Evolutionary conservation across 176 grass and related monocot species (phyloP).

Genomic region (Oryza coarctata): DNA sequence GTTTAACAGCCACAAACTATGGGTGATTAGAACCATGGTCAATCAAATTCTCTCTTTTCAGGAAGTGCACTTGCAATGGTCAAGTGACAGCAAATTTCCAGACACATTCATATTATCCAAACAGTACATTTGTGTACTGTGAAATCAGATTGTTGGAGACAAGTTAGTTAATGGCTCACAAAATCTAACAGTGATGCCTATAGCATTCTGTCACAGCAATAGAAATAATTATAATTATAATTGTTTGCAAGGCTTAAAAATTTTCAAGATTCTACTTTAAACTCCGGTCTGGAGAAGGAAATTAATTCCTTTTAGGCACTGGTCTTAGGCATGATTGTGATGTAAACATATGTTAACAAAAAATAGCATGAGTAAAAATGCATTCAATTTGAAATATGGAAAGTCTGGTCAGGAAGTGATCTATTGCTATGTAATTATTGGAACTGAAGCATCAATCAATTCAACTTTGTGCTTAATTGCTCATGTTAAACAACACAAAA

Average conservation of each 20-base stretch:
- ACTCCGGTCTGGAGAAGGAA: background rate
- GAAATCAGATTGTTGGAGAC: background rate
- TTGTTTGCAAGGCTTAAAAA: background rate
- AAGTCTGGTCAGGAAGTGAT: background rate
- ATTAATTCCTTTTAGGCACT: background rate
- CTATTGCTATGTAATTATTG: background rate
- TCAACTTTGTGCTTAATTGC: background rate
- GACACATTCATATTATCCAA: background rate
- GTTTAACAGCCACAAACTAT: constrained; percentile 9
- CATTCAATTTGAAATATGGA: background rate
- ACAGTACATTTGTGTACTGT: background rate
- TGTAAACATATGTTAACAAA: background rate
- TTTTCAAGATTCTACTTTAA: background rate
- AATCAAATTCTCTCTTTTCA: constrained; percentile 10
- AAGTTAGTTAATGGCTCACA: background rate
- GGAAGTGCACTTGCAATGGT: background rate
- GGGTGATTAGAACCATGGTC: background rate
- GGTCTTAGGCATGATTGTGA: background rate
- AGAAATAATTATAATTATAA: background rate
- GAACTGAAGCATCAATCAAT: constrained; percentile 17
- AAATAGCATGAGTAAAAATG: background rate
- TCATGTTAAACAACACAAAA: background rate
- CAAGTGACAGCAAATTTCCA: background rate
- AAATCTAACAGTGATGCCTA: background rate
- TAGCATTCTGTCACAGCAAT: background rate